These are phyloP conservation scores for Ligustrum vulgare DNA, from an alignment of 257 asterid genomes.

Conservation along the genomic window DNA sequence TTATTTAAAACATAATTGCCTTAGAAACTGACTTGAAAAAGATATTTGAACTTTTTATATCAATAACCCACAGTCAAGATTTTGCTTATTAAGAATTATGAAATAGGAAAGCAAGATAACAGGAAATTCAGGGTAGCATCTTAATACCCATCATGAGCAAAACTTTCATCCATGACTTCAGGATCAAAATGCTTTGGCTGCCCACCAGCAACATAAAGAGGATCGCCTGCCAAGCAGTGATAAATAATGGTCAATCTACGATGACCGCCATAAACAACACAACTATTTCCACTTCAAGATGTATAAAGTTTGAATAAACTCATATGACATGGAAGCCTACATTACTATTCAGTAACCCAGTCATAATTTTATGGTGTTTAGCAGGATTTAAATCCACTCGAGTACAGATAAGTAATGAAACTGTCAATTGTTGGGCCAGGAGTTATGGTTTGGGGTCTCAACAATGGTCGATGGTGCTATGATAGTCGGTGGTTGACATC, in stretches of 20 bases:
- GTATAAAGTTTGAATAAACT: neutral
- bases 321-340: neutral
- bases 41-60: neutral
- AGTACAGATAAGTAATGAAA: neutral
- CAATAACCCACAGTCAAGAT: neutral
- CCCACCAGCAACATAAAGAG: constrained; percentile 80
- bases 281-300: neutral
- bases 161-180: constrained; percentile 49
- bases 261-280: neutral
- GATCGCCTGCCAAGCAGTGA: constrained; percentile 65
- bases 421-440: neutral
- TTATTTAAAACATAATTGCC: neutral
- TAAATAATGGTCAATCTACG: constrained; percentile 16
- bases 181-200: constrained; percentile 55
- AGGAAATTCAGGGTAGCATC: too few relatives aligned
- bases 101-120: constrained; percentile 13
- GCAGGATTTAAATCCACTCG: neutral
- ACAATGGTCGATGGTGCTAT: too few relatives aligned
- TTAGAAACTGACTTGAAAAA: neutral
- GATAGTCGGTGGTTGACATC: too few relatives aligned
- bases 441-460: too few relatives aligned
- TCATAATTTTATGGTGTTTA: neutral
- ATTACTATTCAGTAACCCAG: neutral
- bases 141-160: constrained; percentile 82
- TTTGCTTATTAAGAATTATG: neutral